These are phyloP conservation scores for Solanum hybrid DNA, from an alignment of 305 asterid genomes.

Conservation along the genomic window DNA sequence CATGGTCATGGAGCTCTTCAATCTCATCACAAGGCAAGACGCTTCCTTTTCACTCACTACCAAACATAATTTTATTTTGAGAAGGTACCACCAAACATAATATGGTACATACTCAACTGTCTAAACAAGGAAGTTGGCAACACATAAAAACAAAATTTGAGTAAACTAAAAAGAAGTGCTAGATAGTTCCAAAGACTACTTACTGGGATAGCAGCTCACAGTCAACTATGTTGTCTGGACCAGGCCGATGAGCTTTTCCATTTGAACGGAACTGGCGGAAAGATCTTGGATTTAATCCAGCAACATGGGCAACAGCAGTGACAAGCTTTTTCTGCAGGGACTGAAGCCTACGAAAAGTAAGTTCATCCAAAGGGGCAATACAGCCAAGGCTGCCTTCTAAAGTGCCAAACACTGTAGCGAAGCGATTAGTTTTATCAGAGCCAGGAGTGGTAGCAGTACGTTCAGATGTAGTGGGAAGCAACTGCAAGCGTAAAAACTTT, in stretches of 20 bases:
- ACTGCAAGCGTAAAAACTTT: constrained; percentile 76
- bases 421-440: constrained; percentile 88
- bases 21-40: neutral
- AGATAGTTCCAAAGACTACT: constrained; percentile 17
- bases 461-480: constrained; percentile 70
- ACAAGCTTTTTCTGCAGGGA: constrained; percentile 91
- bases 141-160: neutral
- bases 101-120: neutral
- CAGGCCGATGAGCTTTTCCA: constrained; percentile 97
- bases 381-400: constrained; percentile 94
- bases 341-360: constrained; percentile 88
- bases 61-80: neutral
- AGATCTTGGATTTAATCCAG: constrained; percentile 87
- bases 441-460: constrained; percentile 39
- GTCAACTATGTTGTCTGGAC: constrained; percentile 93
- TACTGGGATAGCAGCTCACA: constrained; percentile 86
- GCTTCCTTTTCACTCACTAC: neutral
- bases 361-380: constrained; percentile 91
- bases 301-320: constrained; percentile 74
- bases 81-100: neutral
- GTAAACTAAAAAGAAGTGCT: neutral
- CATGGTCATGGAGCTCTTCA: neutral
- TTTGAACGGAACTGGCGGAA: constrained; percentile 71
- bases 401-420: constrained; percentile 81
- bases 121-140: neutral